Percentiles rank a stretch among this genome's conserved stretches.
Conservation (phyloP, 345 rosid genomes). For the Nephelium lappaceum region DNA sequence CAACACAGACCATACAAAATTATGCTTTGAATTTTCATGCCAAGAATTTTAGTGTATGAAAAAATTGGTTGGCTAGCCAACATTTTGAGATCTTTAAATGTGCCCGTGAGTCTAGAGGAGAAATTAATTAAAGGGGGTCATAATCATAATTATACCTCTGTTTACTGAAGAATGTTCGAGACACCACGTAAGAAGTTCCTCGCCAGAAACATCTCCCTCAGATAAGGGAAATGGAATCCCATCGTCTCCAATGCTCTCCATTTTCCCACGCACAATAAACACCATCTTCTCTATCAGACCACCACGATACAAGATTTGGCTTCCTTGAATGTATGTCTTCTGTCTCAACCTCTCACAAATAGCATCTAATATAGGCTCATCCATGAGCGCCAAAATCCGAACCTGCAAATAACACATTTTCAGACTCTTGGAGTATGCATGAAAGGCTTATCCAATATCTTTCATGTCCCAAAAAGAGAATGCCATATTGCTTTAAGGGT, state of each 20-base stretch:
- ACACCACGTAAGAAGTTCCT: slow-evolving; percentile 92
- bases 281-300: slow-evolving; percentile 79
- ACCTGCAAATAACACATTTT: slow-evolving; percentile 46
- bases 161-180: slow-evolving; percentile 72
- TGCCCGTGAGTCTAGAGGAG: not conserved
- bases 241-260: slow-evolving; percentile 70
- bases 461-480: not conserved
- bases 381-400: slow-evolving; percentile 72
- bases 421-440: not conserved
- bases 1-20: slow-evolving; percentile 13
- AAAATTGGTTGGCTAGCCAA: not conserved
- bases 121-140: not conserved
- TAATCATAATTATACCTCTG: slow-evolving; percentile 45
- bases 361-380: slow-evolving; percentile 65
- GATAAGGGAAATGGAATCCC: slow-evolving; percentile 43
- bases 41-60: slow-evolving; percentile 8
- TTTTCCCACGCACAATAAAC: slow-evolving; percentile 82
- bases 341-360: slow-evolving; percentile 77
- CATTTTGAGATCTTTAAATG: not conserved
- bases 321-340: slow-evolving; percentile 64
- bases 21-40: slow-evolving; percentile 7
- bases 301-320: slow-evolving; percentile 57
- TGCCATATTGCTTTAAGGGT: not conserved
- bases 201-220: slow-evolving; percentile 84
- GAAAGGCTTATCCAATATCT: not conserved